Evolutionary conservation across 495 filamentous ascomycete genomes (phyloP), one percentile per base, ranked within the genome.

Genomic region (Xylaria acuta): DNA sequence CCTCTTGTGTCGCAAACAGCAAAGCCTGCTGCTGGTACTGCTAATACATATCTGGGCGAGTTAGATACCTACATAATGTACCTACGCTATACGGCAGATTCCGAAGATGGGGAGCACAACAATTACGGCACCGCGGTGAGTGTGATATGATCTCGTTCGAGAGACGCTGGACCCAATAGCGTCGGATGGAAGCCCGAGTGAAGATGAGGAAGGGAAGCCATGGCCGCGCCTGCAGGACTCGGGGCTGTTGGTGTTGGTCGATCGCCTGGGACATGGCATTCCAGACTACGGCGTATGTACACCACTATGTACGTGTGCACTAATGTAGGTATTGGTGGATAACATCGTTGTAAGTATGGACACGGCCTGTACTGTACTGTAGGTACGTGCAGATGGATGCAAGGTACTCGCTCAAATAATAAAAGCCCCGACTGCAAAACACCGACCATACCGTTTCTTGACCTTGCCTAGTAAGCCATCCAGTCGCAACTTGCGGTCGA

Each of bases 101-200:
- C 18, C 63, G 63, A 41, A 49, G 41, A 40, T 40, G 45, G 27
- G 14, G 45, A 53, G 32, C 41, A n/a, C 8, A 14, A 36, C 43
- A n/a, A 38, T 22, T 18, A n/a, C 41, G 14, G 40, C 30, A 16
- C 64, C 18, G 20, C 41, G 64, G 34, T 9, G 65, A 41, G 65
- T 43, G 49, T 41, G 30, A 54, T 56, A 1, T 54, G 64, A 67
- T 38, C n/a, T 45, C 38, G 36, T 47, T 25, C 12, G 32, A 56
- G 64, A 54, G n/a, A 56, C 47, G 45, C 64, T 45, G 32, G 45
- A 67, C 41, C 49, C 49, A 67, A 67, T 67, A 67, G 64, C 47
- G 64, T 56, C 47, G 49, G 32, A 41, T 38, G 41, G 47, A 27
- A 54, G 47, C 32, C 63, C 2, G 30, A 2, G 20, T 36, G 14